Conservation (phyloP, 108 stramenopile genomes). For the Cyclostephanos invisitatus region DNA sequence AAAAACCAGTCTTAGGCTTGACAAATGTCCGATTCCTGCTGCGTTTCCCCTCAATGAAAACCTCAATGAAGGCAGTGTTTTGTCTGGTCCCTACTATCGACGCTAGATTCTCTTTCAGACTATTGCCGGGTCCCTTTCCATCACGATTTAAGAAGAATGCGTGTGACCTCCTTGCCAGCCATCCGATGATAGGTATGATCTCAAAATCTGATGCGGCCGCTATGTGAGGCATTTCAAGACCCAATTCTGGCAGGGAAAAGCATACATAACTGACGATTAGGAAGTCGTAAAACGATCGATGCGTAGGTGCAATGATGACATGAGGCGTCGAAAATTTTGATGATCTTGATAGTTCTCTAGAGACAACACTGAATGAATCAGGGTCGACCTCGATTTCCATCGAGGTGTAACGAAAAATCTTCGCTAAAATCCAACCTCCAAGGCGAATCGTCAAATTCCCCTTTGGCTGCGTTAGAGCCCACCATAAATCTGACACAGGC, state of each 20-base stretch:
- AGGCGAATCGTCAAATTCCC: constrained; percentile 64
- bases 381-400: constrained; percentile 73
- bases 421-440: constrained; percentile 59
- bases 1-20: constrained; percentile 80
- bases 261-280: constrained; percentile 74
- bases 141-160: constrained; percentile 80
- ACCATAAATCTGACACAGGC: constrained; percentile 54
- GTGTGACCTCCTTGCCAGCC: constrained; percentile 49
- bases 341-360: constrained; percentile 19
- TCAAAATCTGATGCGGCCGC: constrained; percentile 79
- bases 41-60: constrained; percentile 85
- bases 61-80: constrained; percentile 58
- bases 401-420: constrained; percentile 59
- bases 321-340: constrained; percentile 15
- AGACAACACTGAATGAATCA: constrained; percentile 50
- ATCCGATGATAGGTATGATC: constrained; percentile 72
- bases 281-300: constrained; percentile 88
- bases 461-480: constrained; percentile 80
- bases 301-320: constrained; percentile 81
- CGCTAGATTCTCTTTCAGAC: constrained; percentile 33
- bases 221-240: constrained; percentile 72
- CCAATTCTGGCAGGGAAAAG: constrained; percentile 86
- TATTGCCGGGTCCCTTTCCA: constrained; percentile 47
- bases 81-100: constrained; percentile 11
- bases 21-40: constrained; percentile 82